Evolutionary conservation across 768 basidiomycete genomes (phyloP).

Genomic region (Kwoniella newhampshirensis): DNA sequence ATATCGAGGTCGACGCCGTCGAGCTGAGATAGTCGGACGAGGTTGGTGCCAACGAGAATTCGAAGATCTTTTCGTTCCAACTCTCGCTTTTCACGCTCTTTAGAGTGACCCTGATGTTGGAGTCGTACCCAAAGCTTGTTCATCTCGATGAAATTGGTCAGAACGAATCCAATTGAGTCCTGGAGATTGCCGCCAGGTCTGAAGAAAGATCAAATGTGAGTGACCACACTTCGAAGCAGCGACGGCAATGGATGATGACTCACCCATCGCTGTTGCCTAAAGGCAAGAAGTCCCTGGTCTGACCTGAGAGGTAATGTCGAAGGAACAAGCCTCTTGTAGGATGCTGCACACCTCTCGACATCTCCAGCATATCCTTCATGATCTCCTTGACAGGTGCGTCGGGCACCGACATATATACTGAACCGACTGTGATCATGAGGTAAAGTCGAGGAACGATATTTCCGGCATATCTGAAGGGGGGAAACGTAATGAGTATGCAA

Average conservation of each 20-base stretch:
- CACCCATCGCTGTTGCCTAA: slow-evolving; percentile 81
- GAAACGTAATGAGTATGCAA: not conserved
- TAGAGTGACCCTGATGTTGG: slow-evolving; percentile 95
- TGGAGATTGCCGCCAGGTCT: slow-evolving; percentile 86
- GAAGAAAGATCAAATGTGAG: not conserved
- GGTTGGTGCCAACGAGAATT: slow-evolving; percentile 95
- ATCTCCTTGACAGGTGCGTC: slow-evolving; percentile 98
- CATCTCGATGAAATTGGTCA: slow-evolving; percentile 99
- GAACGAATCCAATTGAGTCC: slow-evolving; percentile 91
- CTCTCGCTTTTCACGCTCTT: slow-evolving; percentile 96
- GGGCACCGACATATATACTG: slow-evolving; percentile 97
- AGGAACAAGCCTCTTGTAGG: slow-evolving; percentile 96
- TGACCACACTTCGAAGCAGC: too few relatives aligned
- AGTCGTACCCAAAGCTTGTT: slow-evolving; percentile 99
- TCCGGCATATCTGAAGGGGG: slow-evolving; percentile 37
- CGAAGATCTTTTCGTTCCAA: slow-evolving; percentile 91
- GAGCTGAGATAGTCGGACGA: slow-evolving; percentile 89
- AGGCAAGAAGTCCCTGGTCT: slow-evolving; percentile 93
- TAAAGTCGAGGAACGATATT: slow-evolving; percentile 56
- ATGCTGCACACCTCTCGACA: slow-evolving; percentile 95
- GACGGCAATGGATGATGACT: too few relatives aligned
- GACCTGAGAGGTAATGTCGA: slow-evolving; percentile 92
- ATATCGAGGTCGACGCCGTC: slow-evolving; percentile 94
- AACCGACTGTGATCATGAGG: slow-evolving; percentile 99
- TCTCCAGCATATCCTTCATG: slow-evolving; percentile 99